These are phyloP conservation scores for Fusarium siculi DNA, from an alignment of 2,329 filamentous ascomycete genomes.

Conservation along the genomic window DNA sequence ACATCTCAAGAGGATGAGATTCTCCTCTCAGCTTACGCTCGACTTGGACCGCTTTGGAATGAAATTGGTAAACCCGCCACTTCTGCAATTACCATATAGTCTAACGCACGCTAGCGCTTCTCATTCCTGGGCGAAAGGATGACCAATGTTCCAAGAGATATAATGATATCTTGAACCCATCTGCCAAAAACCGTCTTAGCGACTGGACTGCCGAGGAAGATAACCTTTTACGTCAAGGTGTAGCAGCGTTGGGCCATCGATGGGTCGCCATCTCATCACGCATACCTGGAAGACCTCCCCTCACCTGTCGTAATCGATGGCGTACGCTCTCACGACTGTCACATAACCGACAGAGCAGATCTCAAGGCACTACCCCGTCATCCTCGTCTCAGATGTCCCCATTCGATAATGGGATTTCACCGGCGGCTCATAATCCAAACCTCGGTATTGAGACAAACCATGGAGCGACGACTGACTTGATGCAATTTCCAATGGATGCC, in stretches of 20 bases:
- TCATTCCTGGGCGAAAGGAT: slow-evolving; percentile 46
- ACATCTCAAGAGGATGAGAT: slow-evolving; percentile 45
- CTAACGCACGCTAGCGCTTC: slow-evolving; percentile 17
- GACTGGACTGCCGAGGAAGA: slow-evolving; percentile 45
- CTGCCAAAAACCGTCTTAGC: slow-evolving; percentile 39
- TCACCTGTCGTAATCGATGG: slow-evolving; percentile 46
- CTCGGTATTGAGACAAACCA: background rate
- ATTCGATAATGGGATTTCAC: slow-evolving; percentile 28
- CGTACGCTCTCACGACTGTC: slow-evolving; percentile 32
- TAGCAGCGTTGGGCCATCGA: slow-evolving; percentile 40
- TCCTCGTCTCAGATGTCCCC: slow-evolving; percentile 37
- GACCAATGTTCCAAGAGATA: slow-evolving; percentile 47
- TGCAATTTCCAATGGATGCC: slow-evolving; percentile 17
- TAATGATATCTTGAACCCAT: slow-evolving; percentile 44
- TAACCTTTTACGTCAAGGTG: slow-evolving; percentile 38
- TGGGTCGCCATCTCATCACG: slow-evolving; percentile 45
- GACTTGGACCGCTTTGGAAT: slow-evolving; percentile 42
- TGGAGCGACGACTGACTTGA: slow-evolving; percentile 4
- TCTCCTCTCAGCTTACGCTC: slow-evolving; percentile 43
- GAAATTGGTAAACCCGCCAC: slow-evolving; percentile 35
- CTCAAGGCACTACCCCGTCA: slow-evolving; percentile 35
- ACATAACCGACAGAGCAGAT: slow-evolving; percentile 22
- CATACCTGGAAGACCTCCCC: slow-evolving; percentile 43
- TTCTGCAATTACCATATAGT: background rate
- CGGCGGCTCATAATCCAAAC: slow-evolving; percentile 16